Conservation (phyloP, 192 early-diverging fungal species). For the Coemansia sp. region DNA sequence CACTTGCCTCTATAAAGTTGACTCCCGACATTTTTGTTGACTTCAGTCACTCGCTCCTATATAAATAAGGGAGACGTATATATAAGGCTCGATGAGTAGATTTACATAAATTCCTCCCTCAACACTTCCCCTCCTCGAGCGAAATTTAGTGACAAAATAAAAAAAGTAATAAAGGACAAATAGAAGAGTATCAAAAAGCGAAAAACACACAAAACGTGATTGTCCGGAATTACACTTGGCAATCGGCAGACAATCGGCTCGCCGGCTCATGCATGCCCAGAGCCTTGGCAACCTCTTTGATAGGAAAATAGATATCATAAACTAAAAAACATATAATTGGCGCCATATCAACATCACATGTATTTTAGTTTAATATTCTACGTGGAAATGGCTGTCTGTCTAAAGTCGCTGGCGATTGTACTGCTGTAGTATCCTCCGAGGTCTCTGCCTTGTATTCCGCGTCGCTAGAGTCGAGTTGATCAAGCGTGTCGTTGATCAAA, state of each 20-base stretch:
- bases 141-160: not conserved
- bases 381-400: not conserved
- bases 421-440: not conserved
- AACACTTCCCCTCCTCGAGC: not conserved
- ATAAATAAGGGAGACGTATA: not conserved
- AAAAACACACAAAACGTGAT: constrained; percentile 1
- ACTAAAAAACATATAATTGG: too few relatives aligned
- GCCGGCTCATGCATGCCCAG: constrained; percentile 12
- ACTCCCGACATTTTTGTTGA: constrained; percentile 8
- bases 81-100: not conserved
- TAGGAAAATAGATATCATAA: not conserved
- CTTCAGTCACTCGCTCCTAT: not conserved
- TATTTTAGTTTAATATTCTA: constrained; percentile 1
- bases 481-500: not conserved
- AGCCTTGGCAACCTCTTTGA: not conserved
- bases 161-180: not conserved
- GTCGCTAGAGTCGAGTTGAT: not conserved
- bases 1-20: constrained; percentile 20
- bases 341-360: not conserved
- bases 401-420: too few relatives aligned
- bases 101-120: constrained; percentile 2
- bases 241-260: not conserved
- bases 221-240: too few relatives aligned
- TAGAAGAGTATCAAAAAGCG: not conserved
- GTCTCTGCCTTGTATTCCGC: not conserved